phyloP scores from a whole-genome alignment of 768 basidiomycete genomes.

The Amanita rubescens region DNA sequence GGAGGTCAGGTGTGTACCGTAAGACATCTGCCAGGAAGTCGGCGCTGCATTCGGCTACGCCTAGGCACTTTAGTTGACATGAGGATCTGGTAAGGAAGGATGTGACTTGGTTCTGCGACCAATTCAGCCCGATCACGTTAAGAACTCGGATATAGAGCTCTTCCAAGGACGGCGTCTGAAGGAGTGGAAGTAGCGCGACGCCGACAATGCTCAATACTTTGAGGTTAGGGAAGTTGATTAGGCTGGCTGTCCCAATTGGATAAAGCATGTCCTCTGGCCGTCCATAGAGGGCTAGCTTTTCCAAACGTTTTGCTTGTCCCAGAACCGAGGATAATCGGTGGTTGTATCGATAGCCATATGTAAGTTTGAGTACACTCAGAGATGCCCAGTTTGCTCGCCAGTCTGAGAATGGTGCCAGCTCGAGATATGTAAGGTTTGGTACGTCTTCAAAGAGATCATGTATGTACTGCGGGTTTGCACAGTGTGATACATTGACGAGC shows the following conservation, averaged over 20 bases:
- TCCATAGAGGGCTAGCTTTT: slow-evolving; percentile 2
- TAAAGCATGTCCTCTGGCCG: neutral
- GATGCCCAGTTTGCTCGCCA: slow-evolving; percentile 1
- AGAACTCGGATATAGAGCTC: neutral
- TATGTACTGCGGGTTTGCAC: neutral
- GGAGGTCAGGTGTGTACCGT: neutral
- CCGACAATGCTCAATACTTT: neutral
- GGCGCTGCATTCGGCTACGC: neutral
- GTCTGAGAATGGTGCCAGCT: neutral
- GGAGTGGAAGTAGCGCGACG: neutral
- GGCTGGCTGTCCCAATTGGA: neutral
- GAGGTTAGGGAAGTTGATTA: neutral
- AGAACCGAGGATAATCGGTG: neutral
- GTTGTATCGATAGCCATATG: neutral
- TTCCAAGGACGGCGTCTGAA: neutral
- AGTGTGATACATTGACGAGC: neutral
- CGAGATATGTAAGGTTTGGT: neutral
- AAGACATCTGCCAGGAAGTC: neutral
- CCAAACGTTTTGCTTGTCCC: neutral
- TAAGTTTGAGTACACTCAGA: neutral
- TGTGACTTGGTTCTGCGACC: neutral
- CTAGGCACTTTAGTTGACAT: neutral
- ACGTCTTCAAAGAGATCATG: neutral
- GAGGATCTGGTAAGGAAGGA: slow-evolving; percentile 3
- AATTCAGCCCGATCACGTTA: neutral